Conservation (phyloP, 148 eudicot species). For the Nepenthes mirabilis region DNA sequence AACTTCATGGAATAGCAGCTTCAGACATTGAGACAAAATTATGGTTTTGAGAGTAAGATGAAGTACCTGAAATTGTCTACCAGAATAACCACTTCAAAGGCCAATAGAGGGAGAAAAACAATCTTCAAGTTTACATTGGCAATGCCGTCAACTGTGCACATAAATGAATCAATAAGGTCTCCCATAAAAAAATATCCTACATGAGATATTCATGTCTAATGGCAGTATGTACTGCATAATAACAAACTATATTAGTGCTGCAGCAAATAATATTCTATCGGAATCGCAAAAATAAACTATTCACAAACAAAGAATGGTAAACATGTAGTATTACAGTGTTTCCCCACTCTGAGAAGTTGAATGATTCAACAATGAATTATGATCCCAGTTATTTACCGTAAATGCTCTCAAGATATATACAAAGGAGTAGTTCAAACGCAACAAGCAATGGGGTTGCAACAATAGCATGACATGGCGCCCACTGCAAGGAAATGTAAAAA, state of each 20-base stretch:
- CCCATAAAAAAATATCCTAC: neutral
- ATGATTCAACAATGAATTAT: neutral
- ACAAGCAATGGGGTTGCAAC: slow-evolving; percentile 82
- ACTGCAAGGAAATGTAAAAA: slow-evolving; percentile 26
- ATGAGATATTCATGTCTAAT: neutral
- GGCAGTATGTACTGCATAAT: neutral
- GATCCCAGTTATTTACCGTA: slow-evolving; percentile 38
- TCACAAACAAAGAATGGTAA: no score
- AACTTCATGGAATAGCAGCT: neutral
- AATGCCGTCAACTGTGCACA: slow-evolving; percentile 36
- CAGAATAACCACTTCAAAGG: slow-evolving; percentile 57
- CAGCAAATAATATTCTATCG: neutral
- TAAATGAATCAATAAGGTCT: neutral
- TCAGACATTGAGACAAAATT: neutral
- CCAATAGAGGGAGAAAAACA: slow-evolving; percentile 79
- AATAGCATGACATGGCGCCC: slow-evolving; percentile 97
- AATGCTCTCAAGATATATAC: slow-evolving; percentile 75
- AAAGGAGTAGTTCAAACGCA: slow-evolving; percentile 88
- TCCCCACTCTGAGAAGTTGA: no score
- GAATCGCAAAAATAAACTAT: no score
- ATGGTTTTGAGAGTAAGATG: neutral
- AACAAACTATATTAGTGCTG: neutral
- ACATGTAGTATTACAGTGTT: no score
- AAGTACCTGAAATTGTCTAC: slow-evolving; percentile 90
- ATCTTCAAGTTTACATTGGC: slow-evolving; percentile 63